These are phyloP conservation scores for Boletus reticuloceps DNA, from an alignment of 768 basidiomycete genomes.

Conservation along the genomic window DNA sequence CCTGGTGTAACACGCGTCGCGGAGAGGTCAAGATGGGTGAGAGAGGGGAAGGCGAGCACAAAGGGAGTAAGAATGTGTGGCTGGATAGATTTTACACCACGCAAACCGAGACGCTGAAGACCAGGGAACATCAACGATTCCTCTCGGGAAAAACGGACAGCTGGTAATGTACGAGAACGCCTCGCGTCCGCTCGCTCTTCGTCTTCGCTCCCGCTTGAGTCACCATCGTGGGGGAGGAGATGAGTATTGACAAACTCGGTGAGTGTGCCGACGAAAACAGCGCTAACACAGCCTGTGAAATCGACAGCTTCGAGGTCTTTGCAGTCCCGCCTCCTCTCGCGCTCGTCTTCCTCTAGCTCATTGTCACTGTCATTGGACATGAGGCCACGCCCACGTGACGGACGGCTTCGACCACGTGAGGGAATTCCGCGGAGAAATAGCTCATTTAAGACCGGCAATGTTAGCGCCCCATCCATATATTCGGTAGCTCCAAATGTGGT, in stretches of 20 bases:
- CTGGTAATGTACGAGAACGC: slow-evolving; percentile 33
- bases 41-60: slow-evolving; percentile 76
- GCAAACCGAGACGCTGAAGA: slow-evolving; percentile 74
- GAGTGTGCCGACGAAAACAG: slow-evolving; percentile 84
- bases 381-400: slow-evolving; percentile 59
- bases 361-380: slow-evolving; percentile 51
- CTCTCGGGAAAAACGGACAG: slow-evolving; percentile 34
- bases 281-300: slow-evolving; percentile 91
- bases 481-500: slow-evolving; percentile 92
- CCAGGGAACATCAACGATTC: slow-evolving; percentile 65
- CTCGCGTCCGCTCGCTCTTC: slow-evolving; percentile 30
- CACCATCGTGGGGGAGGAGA: slow-evolving; percentile 43
- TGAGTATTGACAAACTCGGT: slow-evolving; percentile 76
- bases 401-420: slow-evolving; percentile 66
- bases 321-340: slow-evolving; percentile 69
- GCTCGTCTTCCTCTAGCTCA: slow-evolving; percentile 74
- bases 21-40: slow-evolving; percentile 90
- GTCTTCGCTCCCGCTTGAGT: slow-evolving; percentile 45
- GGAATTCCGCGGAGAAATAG: slow-evolving; percentile 82
- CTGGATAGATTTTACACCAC: slow-evolving; percentile 77
- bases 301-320: slow-evolving; percentile 86
- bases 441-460: slow-evolving; percentile 81
- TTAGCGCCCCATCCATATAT: slow-evolving; percentile 95
- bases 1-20: slow-evolving; percentile 81
- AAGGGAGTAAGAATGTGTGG: slow-evolving; percentile 68